Conservation (phyloP, 1,284 basidiomycete species). For the Taiwanofungus camphoratus region DNA sequence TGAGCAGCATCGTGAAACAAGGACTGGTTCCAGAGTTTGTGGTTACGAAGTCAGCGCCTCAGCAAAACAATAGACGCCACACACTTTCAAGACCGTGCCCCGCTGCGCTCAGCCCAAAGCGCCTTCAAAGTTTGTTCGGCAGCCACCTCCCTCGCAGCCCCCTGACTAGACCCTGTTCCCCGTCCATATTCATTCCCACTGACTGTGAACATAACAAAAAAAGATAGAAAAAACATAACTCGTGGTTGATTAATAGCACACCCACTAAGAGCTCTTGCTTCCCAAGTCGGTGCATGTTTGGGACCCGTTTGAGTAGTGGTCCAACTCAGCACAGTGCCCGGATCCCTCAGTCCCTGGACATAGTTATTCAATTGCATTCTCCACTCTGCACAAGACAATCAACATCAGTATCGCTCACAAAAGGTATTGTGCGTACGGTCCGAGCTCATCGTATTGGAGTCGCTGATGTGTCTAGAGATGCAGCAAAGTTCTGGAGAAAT, state of each 20-base stretch:
- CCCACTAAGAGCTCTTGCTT: conserved; percentile 5
- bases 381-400: background rate
- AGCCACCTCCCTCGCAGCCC: conserved; percentile 7
- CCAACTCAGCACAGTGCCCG: background rate
- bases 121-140: conserved; percentile 2
- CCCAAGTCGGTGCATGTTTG: conserved; percentile 5
- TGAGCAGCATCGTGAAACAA: too few relatives aligned
- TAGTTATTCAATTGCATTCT: conserved; percentile 8
- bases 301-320: conserved; percentile 1
- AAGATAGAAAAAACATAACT: too few relatives aligned
- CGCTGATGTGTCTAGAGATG: too few relatives aligned
- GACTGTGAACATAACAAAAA: conserved; percentile 4
- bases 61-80: background rate
- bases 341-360: conserved; percentile 5
- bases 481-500: too few relatives aligned
- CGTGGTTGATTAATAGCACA: background rate
- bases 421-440: too few relatives aligned
- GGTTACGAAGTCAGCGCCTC: too few relatives aligned
- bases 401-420: background rate
- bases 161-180: conserved; percentile 6
- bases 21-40: too few relatives aligned
- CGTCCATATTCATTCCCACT: conserved; percentile 1
- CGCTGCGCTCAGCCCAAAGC: background rate
- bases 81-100: background rate
- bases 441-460: too few relatives aligned